Conservation (phyloP, 1,284 basidiomycete species). For the Rhodotorula mucilaginosa region DNA sequence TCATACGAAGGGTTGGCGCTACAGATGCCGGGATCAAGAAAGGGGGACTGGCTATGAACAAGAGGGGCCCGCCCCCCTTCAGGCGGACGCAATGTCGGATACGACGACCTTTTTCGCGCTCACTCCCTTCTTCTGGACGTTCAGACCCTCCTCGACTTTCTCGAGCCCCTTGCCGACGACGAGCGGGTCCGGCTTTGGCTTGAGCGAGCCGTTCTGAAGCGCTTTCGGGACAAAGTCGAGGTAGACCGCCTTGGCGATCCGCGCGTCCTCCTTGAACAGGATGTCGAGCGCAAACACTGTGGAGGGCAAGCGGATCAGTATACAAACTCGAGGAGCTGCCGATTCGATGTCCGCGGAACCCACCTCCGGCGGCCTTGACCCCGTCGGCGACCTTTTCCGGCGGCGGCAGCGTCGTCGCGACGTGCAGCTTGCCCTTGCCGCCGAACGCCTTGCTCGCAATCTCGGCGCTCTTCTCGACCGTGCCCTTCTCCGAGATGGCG, state of each 20-base stretch:
- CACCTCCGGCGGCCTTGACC: conserved; percentile 24
- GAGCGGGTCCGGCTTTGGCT: conserved; percentile 30
- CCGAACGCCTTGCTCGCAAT: conserved; percentile 22
- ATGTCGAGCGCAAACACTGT: conserved; percentile 12
- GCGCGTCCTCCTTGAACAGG: not conserved
- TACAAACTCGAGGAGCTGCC: too few relatives aligned
- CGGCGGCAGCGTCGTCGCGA: conserved; percentile 34
- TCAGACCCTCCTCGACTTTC: conserved; percentile 28
- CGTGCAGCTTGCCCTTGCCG: conserved; percentile 21
- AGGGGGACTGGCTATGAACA: not conserved
- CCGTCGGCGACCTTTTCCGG: conserved; percentile 23
- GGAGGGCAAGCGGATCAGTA: too few relatives aligned
- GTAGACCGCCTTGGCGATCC: conserved; percentile 25
- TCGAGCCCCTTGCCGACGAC: conserved; percentile 35
- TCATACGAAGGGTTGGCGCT: too few relatives aligned
- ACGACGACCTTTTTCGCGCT: conserved; percentile 39
- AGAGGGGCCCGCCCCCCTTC: too few relatives aligned
- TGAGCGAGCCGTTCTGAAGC: conserved; percentile 24
- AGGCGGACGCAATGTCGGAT: not conserved
- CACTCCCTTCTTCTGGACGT: conserved; percentile 35
- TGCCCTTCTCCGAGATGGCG: conserved; percentile 29
- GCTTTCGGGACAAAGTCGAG: conserved; percentile 33
- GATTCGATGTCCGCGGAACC: too few relatives aligned
- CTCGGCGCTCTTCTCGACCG: conserved; percentile 19
- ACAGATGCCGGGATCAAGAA: too few relatives aligned